Evolutionary conservation across 2,329 filamentous ascomycete genomes (phyloP).

Genomic region (Simplicillium sp.): DNA sequence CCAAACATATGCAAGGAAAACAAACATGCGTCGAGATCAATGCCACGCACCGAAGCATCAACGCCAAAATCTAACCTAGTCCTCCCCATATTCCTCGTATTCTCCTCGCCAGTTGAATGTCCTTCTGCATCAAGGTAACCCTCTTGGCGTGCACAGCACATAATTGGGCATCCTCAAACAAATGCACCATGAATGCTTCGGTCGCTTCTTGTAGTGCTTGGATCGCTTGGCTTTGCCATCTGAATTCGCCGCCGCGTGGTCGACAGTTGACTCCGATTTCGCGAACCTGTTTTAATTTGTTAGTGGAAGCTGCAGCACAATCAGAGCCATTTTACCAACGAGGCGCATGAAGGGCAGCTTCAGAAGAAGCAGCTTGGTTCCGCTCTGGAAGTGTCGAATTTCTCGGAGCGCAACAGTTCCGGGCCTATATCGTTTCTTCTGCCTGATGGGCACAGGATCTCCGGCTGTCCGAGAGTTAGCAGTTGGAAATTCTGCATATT

Average conservation of each 20-base stretch:
- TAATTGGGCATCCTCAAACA: conserved; percentile 88
- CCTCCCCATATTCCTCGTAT: conserved; percentile 42
- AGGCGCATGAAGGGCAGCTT: conserved; percentile 75
- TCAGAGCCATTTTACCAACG: conserved; percentile 28
- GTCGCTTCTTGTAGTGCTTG: conserved; percentile 87
- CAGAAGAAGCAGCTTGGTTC: conserved; percentile 74
- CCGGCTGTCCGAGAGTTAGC: too few relatives aligned
- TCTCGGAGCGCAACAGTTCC: conserved; percentile 85
- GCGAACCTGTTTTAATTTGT: conserved; percentile 38
- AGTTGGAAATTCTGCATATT: too few relatives aligned
- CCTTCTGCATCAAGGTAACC: conserved; percentile 89
- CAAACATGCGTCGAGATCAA: too few relatives aligned
- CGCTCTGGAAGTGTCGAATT: conserved; percentile 84
- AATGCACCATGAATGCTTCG: conserved; percentile 90
- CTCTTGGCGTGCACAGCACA: conserved; percentile 88
- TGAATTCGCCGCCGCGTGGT: conserved; percentile 43
- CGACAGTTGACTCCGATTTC: conserved; percentile 58
- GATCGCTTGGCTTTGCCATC: conserved; percentile 95
- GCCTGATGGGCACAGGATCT: too few relatives aligned
- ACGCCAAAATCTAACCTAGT: too few relatives aligned
- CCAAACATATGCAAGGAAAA: too few relatives aligned
- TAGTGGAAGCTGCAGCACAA: too few relatives aligned
- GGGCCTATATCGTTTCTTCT: conserved; percentile 50
- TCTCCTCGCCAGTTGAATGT: conserved; percentile 79
- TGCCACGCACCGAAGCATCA: too few relatives aligned